Base-by-base conservation (phyloP, 805 yeast genomes). In the Hanseniaspora hatyaiensis region DNA sequence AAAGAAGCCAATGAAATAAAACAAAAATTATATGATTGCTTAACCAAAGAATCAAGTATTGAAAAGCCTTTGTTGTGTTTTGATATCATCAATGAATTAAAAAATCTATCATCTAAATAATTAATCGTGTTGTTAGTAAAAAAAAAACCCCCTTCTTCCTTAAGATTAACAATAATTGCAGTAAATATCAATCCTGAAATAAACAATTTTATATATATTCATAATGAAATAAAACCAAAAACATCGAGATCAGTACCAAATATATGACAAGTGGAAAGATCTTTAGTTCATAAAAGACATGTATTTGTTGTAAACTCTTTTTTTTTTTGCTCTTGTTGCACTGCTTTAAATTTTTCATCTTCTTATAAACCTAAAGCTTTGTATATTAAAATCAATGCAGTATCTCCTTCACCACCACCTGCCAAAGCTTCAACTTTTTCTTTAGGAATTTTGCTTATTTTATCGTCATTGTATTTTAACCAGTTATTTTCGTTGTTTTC, bases 341-440 rank as follows among this genome's bases (percentile, higher is more conserved):
- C n/a, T n/a, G n/a, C n/a, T n/a, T n/a, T n/a, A n/a, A n/a, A n/a
- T n/a, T n/a, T n/a, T n/a, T n/a, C n/a, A n/a, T n/a, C n/a, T n/a
- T n/a, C n/a, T n/a, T 65, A 72, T 54, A 81, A 66, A 16, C 89
- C 94, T 53, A 81, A 75, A 6, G 86, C 94, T 60, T 80, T 81
- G 69, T 92, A 92, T 48, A 92, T 66, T 55, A 89, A 71, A 49
- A 92, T 80, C 63, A 92, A 74, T 2, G 98, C 99, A 58, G 92
- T 79, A 64, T 92, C 99, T 56, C 95, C 78, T 67, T 94, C 98
- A 50, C 97, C 96, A 50, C 99, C 99, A 37, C 98, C 99, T 4
- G 96, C 83, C 54, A 92, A 71, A 49, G 74, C 64, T 62, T 87
- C 95, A 52, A 92, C 78, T 59, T 77, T 85, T 44, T 87, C 92